Evolutionary conservation across 1,284 basidiomycete genomes (phyloP), one percentile per base, ranked within the genome.

Genomic region (Xerocomus nothofagi): DNA sequence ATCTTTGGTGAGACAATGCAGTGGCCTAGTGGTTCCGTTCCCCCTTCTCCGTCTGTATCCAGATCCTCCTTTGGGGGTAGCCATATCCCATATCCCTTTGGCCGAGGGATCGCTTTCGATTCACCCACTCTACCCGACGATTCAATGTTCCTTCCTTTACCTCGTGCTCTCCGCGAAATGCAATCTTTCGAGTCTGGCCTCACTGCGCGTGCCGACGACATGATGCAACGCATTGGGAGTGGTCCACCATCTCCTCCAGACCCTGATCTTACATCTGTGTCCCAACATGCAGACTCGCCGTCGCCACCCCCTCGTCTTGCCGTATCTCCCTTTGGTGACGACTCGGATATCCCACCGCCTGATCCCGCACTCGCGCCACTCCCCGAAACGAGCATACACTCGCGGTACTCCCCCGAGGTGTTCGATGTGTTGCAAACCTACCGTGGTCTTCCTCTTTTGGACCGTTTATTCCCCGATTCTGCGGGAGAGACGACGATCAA

Each of bases 391-490:
- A 66, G 71, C 33, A 72, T 80, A 56, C 75, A 81, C 39, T 81
- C 86, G 11, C 77, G 78, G 12, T 88, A 87, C 59, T 79, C 85
- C 1, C 80, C 82, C 2, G 81, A 84, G 44, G 80, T 91, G 1
- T 91, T 91, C 60, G 87, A 91, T 50, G 82, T 91, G 4, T 67
- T 92, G n/a, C 89, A 91, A 64, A 88, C 81, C 4, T 91, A 85
- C 56, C 78, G 83, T 10, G 89, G 88, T 6, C 70, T 90, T 33
- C 88, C 88, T 8, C 71, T 81, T 10, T 73, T 87, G 29, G 84
- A 88, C 58, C 79, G 76, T 55, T 69, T 83, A 23, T 73, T 76
- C n/a, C 69, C 73, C 0, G 59, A 67, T 26, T 65, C 65, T 17
- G 49, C 43, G 1, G 65, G 65, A 14, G 74, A 79, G 54, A 81